Evolutionary conservation across 345 rosid genomes (phyloP).

Genomic region (Heritiera fomes): DNA sequence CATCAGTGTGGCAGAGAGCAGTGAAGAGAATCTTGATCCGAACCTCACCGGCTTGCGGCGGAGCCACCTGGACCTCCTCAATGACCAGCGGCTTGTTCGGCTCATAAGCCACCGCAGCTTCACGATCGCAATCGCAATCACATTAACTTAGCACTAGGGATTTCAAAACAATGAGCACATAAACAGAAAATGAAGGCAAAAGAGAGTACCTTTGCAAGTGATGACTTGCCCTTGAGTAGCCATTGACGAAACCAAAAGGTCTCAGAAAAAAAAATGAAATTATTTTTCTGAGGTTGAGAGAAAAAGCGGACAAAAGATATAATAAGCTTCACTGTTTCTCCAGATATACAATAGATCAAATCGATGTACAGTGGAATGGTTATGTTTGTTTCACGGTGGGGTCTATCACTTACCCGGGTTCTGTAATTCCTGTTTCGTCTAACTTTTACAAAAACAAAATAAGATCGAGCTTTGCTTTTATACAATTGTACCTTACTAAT

Average conservation of each 20-base stretch:
- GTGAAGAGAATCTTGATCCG: constrained; percentile 83
- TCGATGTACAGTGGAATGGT: background rate
- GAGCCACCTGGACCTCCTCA: constrained; percentile 92
- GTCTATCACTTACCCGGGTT: background rate
- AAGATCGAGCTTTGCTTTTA: too few species aligned
- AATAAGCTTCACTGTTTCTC: background rate
- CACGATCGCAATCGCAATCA: constrained; percentile 11
- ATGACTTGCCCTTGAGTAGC: constrained; percentile 81
- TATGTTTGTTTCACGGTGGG: background rate
- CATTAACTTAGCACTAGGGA: constrained; percentile 13
- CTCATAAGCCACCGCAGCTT: constrained; percentile 98
- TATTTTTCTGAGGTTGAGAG: constrained; percentile 4
- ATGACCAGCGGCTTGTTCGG: constrained; percentile 82
- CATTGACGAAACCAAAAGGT: constrained; percentile 36
- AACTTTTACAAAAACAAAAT: background rate
- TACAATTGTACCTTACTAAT: too few species aligned
- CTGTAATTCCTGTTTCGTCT: background rate
- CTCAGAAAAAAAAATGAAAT: constrained; percentile 12
- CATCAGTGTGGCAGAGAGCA: constrained; percentile 97
- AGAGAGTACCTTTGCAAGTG: constrained; percentile 82
- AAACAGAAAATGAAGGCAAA: background rate
- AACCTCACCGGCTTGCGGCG: constrained; percentile 97
- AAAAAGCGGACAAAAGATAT: background rate
- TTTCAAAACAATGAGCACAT: background rate
- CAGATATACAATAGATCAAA: background rate